These are phyloP conservation scores for Xylaria multiplex DNA, from an alignment of 2,329 filamentous ascomycete species.

Conservation along the genomic window DNA sequence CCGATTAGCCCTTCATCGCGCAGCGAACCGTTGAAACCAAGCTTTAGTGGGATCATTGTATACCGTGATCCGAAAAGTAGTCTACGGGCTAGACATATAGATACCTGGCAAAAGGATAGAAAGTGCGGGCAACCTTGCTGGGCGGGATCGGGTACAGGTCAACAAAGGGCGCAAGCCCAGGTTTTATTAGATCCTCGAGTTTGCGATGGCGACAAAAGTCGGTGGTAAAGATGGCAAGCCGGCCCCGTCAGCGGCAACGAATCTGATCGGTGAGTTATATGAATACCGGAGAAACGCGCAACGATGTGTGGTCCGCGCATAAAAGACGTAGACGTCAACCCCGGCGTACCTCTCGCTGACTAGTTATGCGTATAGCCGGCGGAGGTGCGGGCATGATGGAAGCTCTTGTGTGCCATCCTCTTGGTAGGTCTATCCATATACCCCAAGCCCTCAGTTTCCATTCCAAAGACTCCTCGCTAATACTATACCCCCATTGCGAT, in stretches of 20 bases:
- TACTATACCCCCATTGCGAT: constrained; percentile 8
- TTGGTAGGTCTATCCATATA: constrained; percentile 67
- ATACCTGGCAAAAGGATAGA: constrained; percentile 3
- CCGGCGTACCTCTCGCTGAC: constrained; percentile 8
- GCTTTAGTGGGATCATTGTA: neutral
- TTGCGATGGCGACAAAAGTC: constrained; percentile 56
- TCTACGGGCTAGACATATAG: neutral
- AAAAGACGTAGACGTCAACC: neutral
- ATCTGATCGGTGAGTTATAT: constrained; percentile 76
- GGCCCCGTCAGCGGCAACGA: constrained; percentile 86
- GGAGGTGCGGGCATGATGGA: constrained; percentile 99
- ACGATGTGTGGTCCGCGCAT: neutral
- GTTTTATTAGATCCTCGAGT: constrained; percentile 8
- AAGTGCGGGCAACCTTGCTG: neutral
- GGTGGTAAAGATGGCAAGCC: constrained; percentile 68
- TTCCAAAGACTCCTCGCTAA: constrained; percentile 7
- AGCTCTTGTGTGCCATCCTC: constrained; percentile 92
- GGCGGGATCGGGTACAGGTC: neutral
- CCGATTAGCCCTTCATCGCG: constrained; percentile 3
- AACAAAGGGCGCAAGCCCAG: constrained; percentile 41
- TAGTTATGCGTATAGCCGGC: constrained; percentile 69
- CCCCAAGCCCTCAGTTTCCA: constrained; percentile 4
- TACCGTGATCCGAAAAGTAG: neutral
- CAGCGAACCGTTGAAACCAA: constrained; percentile 24
- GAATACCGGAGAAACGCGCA: neutral